Conservation (phyloP, 2,329 filamentous ascomycete genomes). For the Onygena corvina region DNA sequence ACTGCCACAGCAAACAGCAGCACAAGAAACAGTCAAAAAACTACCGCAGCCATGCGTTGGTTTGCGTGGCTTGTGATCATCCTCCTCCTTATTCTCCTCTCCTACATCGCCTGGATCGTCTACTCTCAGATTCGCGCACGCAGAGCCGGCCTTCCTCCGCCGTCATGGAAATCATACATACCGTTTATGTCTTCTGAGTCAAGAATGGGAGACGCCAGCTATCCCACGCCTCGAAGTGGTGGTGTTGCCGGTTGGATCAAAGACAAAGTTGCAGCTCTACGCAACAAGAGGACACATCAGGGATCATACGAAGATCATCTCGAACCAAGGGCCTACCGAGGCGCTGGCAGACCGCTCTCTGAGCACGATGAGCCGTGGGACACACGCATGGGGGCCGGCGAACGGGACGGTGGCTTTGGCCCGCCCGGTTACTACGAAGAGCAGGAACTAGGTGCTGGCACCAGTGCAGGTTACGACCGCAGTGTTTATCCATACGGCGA, state of each 20-base stretch:
- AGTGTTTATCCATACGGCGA: conserved; percentile 21
- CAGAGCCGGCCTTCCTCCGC: conserved; percentile 62
- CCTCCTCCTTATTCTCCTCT: conserved; percentile 53
- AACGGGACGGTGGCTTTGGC: conserved; percentile 50
- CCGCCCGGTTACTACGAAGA: conserved; percentile 59
- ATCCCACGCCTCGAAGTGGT: conserved; percentile 43
- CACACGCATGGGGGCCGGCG: conserved; percentile 55
- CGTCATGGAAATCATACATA: conserved; percentile 51
- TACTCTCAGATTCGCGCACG: conserved; percentile 62
- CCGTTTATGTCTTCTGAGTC: conserved; percentile 50
- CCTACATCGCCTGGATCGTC: conserved; percentile 53
- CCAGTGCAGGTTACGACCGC: conserved; percentile 17
- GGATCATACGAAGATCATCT: conserved; percentile 57
- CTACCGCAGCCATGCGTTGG: conserved; percentile 33
- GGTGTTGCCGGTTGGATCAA: conserved; percentile 63
- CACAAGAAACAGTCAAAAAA: no score
- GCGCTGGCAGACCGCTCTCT: conserved; percentile 28
- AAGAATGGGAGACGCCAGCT: conserved; percentile 32
- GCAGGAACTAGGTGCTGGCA: conserved; percentile 50
- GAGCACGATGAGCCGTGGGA: conserved; percentile 85
- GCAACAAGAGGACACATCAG: conserved; percentile 53
- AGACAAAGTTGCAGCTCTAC: conserved; percentile 51
- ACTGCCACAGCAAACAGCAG: background rate
- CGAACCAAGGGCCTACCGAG: conserved; percentile 25
- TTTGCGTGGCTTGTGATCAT: conserved; percentile 30